Evolutionary conservation across 345 rosid genomes (phyloP).

Genomic region (Carallia pectinifolia): DNA sequence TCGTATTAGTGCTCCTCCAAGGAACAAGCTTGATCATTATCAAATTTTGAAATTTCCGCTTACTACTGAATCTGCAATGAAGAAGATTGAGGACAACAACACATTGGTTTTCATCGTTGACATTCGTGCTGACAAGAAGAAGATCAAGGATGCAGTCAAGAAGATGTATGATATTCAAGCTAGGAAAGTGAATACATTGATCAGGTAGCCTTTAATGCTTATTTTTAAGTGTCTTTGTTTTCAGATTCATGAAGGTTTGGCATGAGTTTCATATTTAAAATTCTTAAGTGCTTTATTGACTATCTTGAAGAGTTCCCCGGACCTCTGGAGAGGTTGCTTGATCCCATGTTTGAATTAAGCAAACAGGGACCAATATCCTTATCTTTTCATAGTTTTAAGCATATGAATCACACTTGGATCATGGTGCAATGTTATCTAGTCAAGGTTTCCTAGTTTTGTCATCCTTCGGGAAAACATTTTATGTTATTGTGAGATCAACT

Average conservation of each 20-base stretch:
- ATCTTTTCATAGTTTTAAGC: neutral
- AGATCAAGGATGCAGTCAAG: slow-evolving; percentile 87
- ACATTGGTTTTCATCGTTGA: slow-evolving; percentile 95
- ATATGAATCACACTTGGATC: neutral
- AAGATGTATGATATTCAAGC: slow-evolving; percentile 95
- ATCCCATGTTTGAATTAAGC: too few relatives aligned
- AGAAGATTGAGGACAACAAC: slow-evolving; percentile 93
- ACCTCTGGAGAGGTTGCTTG: slow-evolving; percentile 12
- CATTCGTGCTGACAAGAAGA: slow-evolving; percentile 89
- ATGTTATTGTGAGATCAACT: neutral
- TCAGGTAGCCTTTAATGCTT: slow-evolving; percentile 51
- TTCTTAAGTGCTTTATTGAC: too few relatives aligned
- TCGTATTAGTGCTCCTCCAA: slow-evolving; percentile 73
- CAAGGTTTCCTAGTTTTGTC: neutral
- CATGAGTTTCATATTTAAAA: too few relatives aligned
- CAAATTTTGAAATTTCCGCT: slow-evolving; percentile 88
- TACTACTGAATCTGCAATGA: slow-evolving; percentile 93
- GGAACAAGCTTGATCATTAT: slow-evolving; percentile 93
- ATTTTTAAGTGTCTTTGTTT: neutral
- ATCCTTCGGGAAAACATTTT: too few relatives aligned
- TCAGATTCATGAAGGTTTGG: too few relatives aligned
- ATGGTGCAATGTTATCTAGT: too few relatives aligned
- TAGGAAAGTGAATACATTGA: slow-evolving; percentile 90
- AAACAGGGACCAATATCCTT: slow-evolving; percentile 23
- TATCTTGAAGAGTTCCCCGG: too few relatives aligned